Base-by-base conservation (phyloP, 73 alveolate genomes). In the Blepharisma stoltei region DNA sequence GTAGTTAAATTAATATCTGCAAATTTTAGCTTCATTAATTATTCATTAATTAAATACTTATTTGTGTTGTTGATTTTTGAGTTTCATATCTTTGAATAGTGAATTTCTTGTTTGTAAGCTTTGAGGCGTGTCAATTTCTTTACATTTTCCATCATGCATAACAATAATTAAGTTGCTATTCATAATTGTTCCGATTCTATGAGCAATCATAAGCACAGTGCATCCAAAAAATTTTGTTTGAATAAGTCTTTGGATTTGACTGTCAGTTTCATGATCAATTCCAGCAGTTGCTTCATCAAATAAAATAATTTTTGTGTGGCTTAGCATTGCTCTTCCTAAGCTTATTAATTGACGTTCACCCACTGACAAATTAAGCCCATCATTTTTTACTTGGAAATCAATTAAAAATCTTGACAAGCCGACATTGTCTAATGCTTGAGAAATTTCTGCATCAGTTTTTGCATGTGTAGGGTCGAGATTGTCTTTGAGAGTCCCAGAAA, bases 241-340 rank as follows among this genome's bases (percentile, higher is more conserved):
- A 45, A 90, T 80, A 25, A 94, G 82, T 54, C 78, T 77, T 78
- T 87, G 91, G 44, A 93, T 89, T 71, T 73, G 81, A 69, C 73
- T 82, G 49, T 93, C 98, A 6, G 95, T 91, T 54, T 91, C 76
- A 46, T 77, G 78, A 71, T 93, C 98, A 6, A 93, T 86, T 41
- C 88, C 90, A 4, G 98, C 87, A n/a, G 89, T 81, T 9, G 86
- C 54, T 23, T 81, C 89, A 81, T 81, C 89, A 8, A 81, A 54
- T 38, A 81, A 47, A 9, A 81, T 67, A 3, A 81, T 54, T 38
- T 55, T 78, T 41, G 86, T 77, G n/a, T 81, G 47, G 21, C 83
- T 54, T 32, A 81, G 21, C 45, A 81, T 14, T 21, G 67, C 77
- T 38, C 89, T 18, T 7, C 81, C 43, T 18, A 81, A 44, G 32